Base-by-base conservation (phyloP, 2,329 filamentous ascomycete species). In the Aplosporella prunicola region DNA sequence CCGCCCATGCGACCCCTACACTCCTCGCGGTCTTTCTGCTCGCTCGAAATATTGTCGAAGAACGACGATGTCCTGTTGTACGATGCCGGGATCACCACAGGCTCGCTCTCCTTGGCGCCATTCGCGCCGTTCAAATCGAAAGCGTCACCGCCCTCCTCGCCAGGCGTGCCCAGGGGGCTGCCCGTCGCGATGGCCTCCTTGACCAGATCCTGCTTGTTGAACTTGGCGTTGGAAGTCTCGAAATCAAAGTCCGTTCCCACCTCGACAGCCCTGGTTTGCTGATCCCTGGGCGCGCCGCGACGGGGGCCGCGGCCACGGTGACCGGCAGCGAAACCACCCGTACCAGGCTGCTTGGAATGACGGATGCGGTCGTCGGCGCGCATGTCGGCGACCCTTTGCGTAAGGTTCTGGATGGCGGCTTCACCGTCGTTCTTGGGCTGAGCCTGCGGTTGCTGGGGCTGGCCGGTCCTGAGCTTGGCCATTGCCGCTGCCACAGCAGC, bases 31-130 rank as follows among this genome's bases (percentile, higher is more conserved):
- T 98, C 91, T 60, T 83, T 93, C 44, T 84, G 74, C 57, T 98
- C 91, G 47, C 85, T 93, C 1, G 86, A 93, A 46, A 98, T 95
- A 60, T 98, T 95, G 63, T 98, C 91, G 55, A 98, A 98, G 70
- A 98, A 98, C 2, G 86, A 94, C 3, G 68, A 78, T 5, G 79
- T 72, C 63, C 87, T 94, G 67, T 95, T 89, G 65, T 98, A 98
- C 7, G 49, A 43, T 14, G 58, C 52, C 5, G 67, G 69, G 9
- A 67, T 63, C 10, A 68, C 61, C 2, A 69, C 60, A 10, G 62
- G 56, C 2, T 69, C 59, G 24, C 68, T 62, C 2, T 51, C 51
- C n/a, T 48, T 44, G 17, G 55, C 51, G 13, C 59, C 53, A 13
- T 61, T 58, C 4, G 43, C 35, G 24, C 54, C 55, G 20, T 62